phyloP scores from a whole-genome alignment of 2,329 filamentous ascomycete species.

The Polytolypa hystricis region DNA sequence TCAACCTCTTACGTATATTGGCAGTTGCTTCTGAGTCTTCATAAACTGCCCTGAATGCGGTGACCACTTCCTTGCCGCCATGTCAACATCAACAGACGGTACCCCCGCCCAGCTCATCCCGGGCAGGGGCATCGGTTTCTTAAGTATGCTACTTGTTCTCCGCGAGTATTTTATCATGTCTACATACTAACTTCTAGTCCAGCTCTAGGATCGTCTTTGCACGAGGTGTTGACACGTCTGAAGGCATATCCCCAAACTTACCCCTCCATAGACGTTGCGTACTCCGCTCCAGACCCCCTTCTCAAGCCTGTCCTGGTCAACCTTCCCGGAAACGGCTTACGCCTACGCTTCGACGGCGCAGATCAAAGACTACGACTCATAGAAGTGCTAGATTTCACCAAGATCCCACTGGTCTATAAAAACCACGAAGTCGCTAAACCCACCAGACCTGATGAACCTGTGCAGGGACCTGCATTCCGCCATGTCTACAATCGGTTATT shows the following conservation, averaged over 20 bases:
- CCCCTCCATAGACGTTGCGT: constrained; percentile 70
- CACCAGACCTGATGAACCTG: constrained; percentile 19
- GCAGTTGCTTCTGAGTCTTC: no score
- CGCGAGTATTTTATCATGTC: constrained; percentile 10
- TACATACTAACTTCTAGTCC: constrained; percentile 10
- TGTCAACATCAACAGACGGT: constrained; percentile 24
- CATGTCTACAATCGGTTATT: constrained; percentile 91
- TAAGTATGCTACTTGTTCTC: constrained; percentile 31
- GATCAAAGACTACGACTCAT: constrained; percentile 86
- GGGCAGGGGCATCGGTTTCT: constrained; percentile 54
- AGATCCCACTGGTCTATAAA: constrained; percentile 73
- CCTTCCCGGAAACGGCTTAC: constrained; percentile 75
- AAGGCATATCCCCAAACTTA: constrained; percentile 79
- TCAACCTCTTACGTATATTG: no score
- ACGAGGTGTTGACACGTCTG: constrained; percentile 76
- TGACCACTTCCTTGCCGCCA: constrained; percentile 11
- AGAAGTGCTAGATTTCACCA: constrained; percentile 82
- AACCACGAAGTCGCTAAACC: constrained; percentile 53
- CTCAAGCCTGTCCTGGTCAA: constrained; percentile 61
- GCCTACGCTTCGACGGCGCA: constrained; percentile 83
- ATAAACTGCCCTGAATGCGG: no score
- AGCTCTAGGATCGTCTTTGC: constrained; percentile 85
- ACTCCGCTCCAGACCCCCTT: constrained; percentile 65
- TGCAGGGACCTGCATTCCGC: constrained; percentile 61
- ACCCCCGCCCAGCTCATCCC: constrained; percentile 52